These are phyloP conservation scores for Ganoderma lucidum DNA, from an alignment of 1,284 basidiomycete species.

Conservation along the genomic window DNA sequence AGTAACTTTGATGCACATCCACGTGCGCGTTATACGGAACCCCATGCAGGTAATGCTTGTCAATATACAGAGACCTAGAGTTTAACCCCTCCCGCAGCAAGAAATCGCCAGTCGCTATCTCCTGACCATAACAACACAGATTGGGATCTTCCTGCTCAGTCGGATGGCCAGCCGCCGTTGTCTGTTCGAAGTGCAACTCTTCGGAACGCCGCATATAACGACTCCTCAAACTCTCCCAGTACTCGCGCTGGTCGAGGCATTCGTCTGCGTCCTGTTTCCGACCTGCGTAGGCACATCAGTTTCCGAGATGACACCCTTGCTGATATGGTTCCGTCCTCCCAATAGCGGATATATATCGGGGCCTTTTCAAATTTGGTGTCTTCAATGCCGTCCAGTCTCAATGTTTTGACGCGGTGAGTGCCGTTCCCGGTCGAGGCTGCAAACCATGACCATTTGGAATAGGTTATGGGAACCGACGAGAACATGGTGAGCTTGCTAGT, in stretches of 20 bases:
- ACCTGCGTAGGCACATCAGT: slow-evolving; percentile 61
- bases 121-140: background rate
- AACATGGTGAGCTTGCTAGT: slow-evolving; percentile 67
- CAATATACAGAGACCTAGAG: background rate
- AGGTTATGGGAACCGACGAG: slow-evolving; percentile 75
- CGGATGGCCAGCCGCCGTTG: background rate
- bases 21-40: background rate
- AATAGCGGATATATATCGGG: slow-evolving; percentile 82
- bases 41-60: background rate
- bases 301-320: background rate
- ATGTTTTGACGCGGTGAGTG: slow-evolving; percentile 75
- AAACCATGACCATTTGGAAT: background rate
- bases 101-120: background rate
- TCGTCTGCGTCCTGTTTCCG: slow-evolving; percentile 72
- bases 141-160: background rate
- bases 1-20: background rate
- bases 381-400: slow-evolving; percentile 92
- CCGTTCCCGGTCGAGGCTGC: background rate
- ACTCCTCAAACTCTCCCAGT: slow-evolving; percentile 33
- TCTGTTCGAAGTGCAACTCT: background rate
- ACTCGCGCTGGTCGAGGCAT: slow-evolving; percentile 53
- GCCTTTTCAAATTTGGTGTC: slow-evolving; percentile 85
- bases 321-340: too few species aligned
- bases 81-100: background rate
- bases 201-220: slow-evolving; percentile 19